A percentile compares a stretch with the other conserved stretches of the same genome.
These are phyloP conservation scores for Mangifera indica DNA, from an alignment of 345 rosid genomes.

Conservation along the genomic window DNA sequence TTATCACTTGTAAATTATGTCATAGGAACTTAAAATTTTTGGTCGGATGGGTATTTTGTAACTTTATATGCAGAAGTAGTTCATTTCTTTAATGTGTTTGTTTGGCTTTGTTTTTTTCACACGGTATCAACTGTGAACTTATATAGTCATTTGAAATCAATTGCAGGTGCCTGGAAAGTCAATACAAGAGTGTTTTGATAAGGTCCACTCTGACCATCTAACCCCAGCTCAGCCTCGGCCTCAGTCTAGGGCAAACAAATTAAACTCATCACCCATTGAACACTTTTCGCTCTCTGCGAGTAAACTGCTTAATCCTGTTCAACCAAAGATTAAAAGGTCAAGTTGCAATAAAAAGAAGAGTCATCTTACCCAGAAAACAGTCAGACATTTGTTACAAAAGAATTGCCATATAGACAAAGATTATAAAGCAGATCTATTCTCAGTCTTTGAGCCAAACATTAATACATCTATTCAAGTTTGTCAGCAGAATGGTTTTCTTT, in stretches of 20 bases:
- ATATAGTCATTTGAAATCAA: constrained; percentile 10
- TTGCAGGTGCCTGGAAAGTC: constrained; percentile 81
- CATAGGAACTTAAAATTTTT: not conserved
- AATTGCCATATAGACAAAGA: constrained; percentile 42
- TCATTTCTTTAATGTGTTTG: not conserved
- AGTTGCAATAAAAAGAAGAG: constrained; percentile 31
- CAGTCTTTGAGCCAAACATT: constrained; percentile 61
- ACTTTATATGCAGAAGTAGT: constrained; percentile 10
- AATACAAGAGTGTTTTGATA: constrained; percentile 80
- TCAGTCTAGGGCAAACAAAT: constrained; percentile 50
- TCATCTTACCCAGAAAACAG: constrained; percentile 46
- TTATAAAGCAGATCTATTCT: constrained; percentile 61
- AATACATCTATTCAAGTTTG: constrained; percentile 23
- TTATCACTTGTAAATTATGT: not conserved
- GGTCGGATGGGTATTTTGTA: not conserved
- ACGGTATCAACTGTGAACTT: constrained; percentile 2
- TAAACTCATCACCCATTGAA: constrained; percentile 39
- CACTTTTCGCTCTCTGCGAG: constrained; percentile 64
- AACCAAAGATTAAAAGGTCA: constrained; percentile 33
- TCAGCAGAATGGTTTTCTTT: constrained; percentile 27
- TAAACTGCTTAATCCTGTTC: constrained; percentile 53
- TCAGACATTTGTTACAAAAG: constrained; percentile 62
- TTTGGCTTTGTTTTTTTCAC: not conserved
- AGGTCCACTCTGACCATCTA: constrained; percentile 53
- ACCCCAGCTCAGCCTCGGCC: constrained; percentile 59